Base-by-base conservation (phyloP, 345 rosid species). In the Eucalyptus lansdowneana region DNA sequence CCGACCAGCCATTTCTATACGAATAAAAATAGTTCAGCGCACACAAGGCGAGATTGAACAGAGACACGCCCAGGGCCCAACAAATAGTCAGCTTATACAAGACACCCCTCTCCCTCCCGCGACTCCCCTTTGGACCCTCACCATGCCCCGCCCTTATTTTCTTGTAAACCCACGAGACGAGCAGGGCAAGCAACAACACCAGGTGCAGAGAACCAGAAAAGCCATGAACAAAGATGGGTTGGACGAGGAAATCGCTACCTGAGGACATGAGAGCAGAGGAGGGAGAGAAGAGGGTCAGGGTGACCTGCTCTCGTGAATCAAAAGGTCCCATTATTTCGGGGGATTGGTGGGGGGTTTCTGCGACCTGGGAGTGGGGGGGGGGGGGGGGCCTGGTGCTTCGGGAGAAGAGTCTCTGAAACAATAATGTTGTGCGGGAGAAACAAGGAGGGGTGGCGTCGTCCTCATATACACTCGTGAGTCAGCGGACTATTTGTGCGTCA, bases 1-100 rank as follows among this genome's bases (percentile, higher is more conserved):
- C 93, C 67, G 91, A 92, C 96, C 94, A 94, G 24, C 86, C 93
- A 88, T 91, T 91, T 86, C 87, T 89, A 90, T 89, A 89, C 96
- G 92, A 89, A 87, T 86, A 90, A 47, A 93, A 93, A 89, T 92
- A 95, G 45, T 93, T 93, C 53, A 92, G 60, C 31, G 92, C 87
- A 72, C 91, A 92, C 88, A 91, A 69, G 11, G 89, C 80, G 85
- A 92, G 51, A 90, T 90, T 94, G 83, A 94, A 90, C 91, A 90
- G 47, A 6, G 95, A 93, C 86, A 94, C 90, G 62, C 93, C 87
- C 17, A 91, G 60, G 85, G 94, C 93, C 90, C 91, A 92, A 58
- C 90, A 44, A 86, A 94, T 15, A 45, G 83, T 76, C 34, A 53
- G 45, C 29, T 87, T 87, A 60, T 87, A 54, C 37, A 19, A 19